Conservation (phyloP, 1,284 basidiomycete species). For the Quambalaria eucalypti region DNA sequence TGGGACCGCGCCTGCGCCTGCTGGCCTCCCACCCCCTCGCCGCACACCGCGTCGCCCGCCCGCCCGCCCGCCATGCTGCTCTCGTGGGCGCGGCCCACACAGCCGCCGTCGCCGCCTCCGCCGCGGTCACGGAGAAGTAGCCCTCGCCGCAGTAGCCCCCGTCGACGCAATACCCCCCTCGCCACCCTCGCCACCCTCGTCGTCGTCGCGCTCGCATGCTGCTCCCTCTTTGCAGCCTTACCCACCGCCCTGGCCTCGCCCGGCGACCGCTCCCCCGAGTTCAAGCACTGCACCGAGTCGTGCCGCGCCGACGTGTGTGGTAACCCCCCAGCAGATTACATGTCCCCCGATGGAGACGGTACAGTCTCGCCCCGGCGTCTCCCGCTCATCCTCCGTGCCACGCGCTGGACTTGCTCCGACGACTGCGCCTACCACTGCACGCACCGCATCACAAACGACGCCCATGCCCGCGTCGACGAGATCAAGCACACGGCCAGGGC, state of each 20-base stretch:
- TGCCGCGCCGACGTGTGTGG: slow-evolving; percentile 31
- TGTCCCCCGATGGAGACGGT: slow-evolving; percentile 17
- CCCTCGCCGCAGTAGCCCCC: too few relatives aligned
- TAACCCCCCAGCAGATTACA: slow-evolving; percentile 23
- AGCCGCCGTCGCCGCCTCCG: too few relatives aligned
- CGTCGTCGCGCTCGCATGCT: too few relatives aligned
- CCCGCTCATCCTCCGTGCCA: slow-evolving; percentile 53
- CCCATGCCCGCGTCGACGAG: slow-evolving; percentile 47
- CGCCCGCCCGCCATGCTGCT: too few relatives aligned
- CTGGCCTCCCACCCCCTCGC: too few relatives aligned
- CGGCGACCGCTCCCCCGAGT: slow-evolving; percentile 41
- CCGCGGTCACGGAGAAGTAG: too few relatives aligned
- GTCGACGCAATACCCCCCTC: too few relatives aligned
- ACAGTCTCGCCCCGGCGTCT: slow-evolving; percentile 40
- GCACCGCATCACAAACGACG: slow-evolving; percentile 66
- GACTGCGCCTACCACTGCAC: slow-evolving; percentile 85
- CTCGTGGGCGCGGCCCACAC: too few relatives aligned
- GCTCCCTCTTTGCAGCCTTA: too few relatives aligned
- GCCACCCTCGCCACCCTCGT: neutral
- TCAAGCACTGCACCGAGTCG: slow-evolving; percentile 31
- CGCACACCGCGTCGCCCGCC: too few relatives aligned
- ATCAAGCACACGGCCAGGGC: slow-evolving; percentile 42
- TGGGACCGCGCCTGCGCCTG: too few relatives aligned
- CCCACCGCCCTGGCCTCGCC: slow-evolving; percentile 28
- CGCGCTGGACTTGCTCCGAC: slow-evolving; percentile 66